phyloP scores from a whole-genome alignment of 768 basidiomycete species.

The Xerocomus potaroensis region DNA sequence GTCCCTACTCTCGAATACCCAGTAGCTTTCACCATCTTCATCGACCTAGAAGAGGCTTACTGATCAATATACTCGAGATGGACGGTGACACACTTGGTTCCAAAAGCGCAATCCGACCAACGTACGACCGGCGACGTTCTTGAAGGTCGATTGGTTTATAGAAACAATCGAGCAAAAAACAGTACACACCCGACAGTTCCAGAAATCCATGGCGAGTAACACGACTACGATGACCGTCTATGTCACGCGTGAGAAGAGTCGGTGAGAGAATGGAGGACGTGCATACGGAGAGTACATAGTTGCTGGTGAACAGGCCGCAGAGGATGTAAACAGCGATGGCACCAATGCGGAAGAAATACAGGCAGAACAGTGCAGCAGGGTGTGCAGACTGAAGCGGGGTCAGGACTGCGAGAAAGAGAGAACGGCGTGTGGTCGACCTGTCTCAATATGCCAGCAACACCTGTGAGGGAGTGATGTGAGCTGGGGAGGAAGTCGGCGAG shows the following conservation, averaged over 20 bases:
- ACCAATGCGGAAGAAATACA: constrained; percentile 82
- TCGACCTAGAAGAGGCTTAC: constrained; percentile 59
- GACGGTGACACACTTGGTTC: constrained; percentile 66
- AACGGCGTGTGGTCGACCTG: constrained; percentile 46
- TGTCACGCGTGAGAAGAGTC: constrained; percentile 2
- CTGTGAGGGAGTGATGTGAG: constrained; percentile 36
- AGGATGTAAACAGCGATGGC: constrained; percentile 93
- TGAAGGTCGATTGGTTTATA: constrained; percentile 5
- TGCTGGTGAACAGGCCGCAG: constrained; percentile 84
- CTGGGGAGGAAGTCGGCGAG: constrained; percentile 1
- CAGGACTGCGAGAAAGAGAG: constrained; percentile 9
- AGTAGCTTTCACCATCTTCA: constrained; percentile 92
- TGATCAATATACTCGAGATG: neutral
- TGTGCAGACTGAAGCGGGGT: constrained; percentile 61
- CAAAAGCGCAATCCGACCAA: constrained; percentile 95
- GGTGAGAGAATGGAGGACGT: neutral
- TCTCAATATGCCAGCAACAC: constrained; percentile 70
- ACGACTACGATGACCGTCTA: constrained; percentile 91
- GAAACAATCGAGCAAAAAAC: neutral
- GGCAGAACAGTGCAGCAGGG: constrained; percentile 77
- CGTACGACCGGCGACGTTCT: constrained; percentile 93
- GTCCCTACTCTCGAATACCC: constrained; percentile 98
- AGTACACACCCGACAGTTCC: constrained; percentile 81
- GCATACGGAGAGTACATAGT: constrained; percentile 90
- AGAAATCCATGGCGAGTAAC: constrained; percentile 95